Evolutionary conservation across 306 rosid species (phyloP).

Genomic region (Psophocarpus tetragonolobus): DNA sequence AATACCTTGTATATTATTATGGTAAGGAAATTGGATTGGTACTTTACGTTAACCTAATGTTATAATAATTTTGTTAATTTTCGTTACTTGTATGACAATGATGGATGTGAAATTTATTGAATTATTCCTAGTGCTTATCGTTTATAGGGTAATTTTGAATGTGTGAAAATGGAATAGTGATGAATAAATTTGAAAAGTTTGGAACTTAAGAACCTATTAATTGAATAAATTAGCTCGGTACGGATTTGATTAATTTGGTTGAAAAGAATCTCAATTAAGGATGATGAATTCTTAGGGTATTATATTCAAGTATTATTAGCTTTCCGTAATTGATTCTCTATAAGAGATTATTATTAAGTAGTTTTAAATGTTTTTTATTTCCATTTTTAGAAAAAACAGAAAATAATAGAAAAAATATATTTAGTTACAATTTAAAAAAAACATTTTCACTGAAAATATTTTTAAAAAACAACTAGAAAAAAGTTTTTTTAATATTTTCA

Average conservation of each 20-base stretch:
- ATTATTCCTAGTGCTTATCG: neutral
- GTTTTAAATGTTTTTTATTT: no score
- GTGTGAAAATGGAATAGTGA: conserved; percentile 20
- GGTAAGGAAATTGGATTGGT: conserved; percentile 10
- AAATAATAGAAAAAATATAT: no score
- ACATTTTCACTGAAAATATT: no score
- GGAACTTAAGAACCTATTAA: neutral
- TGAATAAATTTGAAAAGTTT: neutral
- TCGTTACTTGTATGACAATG: conserved; percentile 2
- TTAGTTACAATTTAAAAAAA: no score
- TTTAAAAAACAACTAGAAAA: no score
- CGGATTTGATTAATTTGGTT: neutral
- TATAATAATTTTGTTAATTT: neutral
- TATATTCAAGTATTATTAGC: neutral
- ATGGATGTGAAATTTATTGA: conserved; percentile 4
- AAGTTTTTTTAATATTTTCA: no score
- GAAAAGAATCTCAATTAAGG: neutral
- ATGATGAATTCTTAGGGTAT: neutral
- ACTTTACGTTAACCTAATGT: conserved; percentile 2
- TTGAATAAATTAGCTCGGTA: conserved; percentile 7
- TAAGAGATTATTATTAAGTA: neutral
- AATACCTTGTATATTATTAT: neutral
- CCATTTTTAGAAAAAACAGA: no score
- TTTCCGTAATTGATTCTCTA: neutral
- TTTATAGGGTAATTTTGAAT: conserved; percentile 8